Conservation (phyloP, 2,329 filamentous ascomycete genomes). For the Beauveria asiatica region DNA sequence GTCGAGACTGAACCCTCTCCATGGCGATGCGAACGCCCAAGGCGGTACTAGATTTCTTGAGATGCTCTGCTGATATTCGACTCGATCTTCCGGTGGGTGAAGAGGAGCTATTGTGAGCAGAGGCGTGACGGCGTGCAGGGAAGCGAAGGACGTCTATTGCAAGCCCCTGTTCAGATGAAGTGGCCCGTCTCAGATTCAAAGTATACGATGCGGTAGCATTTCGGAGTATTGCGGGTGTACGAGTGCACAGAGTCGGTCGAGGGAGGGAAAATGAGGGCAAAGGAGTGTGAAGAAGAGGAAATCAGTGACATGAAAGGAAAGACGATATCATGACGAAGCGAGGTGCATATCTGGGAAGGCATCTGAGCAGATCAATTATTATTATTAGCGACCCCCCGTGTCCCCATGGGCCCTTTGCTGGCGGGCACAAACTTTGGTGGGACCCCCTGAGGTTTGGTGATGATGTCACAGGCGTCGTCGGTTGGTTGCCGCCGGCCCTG, state of each 20-base stretch:
- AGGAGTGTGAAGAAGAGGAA: not conserved
- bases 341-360: not conserved
- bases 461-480: slow-evolving; percentile 6
- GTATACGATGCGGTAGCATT: not conserved
- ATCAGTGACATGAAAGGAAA: not conserved
- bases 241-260: not conserved
- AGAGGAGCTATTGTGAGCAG: not conserved
- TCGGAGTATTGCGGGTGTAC: not conserved
- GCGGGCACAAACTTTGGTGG: slow-evolving; percentile 2
- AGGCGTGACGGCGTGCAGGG: not conserved
- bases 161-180: not conserved
- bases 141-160: not conserved
- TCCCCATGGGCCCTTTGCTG: not conserved
- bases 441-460: slow-evolving; percentile 1
- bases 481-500: not conserved
- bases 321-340: not conserved
- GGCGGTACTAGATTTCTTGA: not conserved
- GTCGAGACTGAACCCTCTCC: not conserved
- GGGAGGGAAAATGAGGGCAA: not conserved
- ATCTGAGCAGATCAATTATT: not conserved
- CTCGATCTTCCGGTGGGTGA: not conserved
- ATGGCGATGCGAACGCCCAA: not conserved
- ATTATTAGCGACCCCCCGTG: not conserved
- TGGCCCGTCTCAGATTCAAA: not conserved
- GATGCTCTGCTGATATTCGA: not conserved